Percentiles rank a stretch among this genome's conserved stretches.
phyloP scores from a whole-genome alignment of 1,284 basidiomycete genomes.

The Rhizopogon parksii region DNA sequence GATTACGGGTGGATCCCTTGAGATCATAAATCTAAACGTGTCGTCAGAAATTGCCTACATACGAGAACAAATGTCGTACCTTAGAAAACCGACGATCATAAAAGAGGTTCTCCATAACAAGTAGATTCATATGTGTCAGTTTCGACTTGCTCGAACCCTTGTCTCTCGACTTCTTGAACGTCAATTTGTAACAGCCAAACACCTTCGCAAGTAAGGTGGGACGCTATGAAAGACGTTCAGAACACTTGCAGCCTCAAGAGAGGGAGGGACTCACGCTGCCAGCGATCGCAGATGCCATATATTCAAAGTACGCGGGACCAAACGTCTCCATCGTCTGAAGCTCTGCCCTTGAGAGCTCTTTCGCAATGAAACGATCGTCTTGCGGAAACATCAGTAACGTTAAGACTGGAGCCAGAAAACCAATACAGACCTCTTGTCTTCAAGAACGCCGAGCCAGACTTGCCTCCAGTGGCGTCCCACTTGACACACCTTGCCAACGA shows the following conservation, averaged over 20 bases:
- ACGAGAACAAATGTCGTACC: conserved; percentile 34
- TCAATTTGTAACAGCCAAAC: conserved; percentile 96
- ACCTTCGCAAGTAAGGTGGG: conserved; percentile 95
- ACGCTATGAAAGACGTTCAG: conserved; percentile 44
- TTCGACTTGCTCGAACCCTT: conserved; percentile 59
- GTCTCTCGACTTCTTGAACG: conserved; percentile 79
- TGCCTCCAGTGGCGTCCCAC: conserved; percentile 94
- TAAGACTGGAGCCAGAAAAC: background rate
- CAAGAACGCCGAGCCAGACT: conserved; percentile 93
- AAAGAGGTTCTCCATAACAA: conserved; percentile 98
- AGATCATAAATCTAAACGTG: conserved; percentile 80
- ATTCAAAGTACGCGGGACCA: conserved; percentile 96
- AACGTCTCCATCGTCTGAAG: conserved; percentile 95
- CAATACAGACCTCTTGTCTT: conserved; percentile 75
- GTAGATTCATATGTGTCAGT: conserved; percentile 86
- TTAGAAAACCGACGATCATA: conserved; percentile 86
- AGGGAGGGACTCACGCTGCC: conserved; percentile 53
- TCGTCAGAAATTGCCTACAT: conserved; percentile 3
- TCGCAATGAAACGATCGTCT: conserved; percentile 99
- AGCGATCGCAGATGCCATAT: conserved; percentile 83
- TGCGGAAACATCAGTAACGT: conserved; percentile 6
- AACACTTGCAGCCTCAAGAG: background rate
- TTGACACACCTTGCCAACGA: conserved; percentile 92
- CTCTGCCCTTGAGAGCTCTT: conserved; percentile 90
- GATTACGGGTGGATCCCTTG: conserved; percentile 89